Evolutionary conservation across 2,329 filamentous ascomycete genomes (phyloP).

Genomic region (Cadophora malorum): DNA sequence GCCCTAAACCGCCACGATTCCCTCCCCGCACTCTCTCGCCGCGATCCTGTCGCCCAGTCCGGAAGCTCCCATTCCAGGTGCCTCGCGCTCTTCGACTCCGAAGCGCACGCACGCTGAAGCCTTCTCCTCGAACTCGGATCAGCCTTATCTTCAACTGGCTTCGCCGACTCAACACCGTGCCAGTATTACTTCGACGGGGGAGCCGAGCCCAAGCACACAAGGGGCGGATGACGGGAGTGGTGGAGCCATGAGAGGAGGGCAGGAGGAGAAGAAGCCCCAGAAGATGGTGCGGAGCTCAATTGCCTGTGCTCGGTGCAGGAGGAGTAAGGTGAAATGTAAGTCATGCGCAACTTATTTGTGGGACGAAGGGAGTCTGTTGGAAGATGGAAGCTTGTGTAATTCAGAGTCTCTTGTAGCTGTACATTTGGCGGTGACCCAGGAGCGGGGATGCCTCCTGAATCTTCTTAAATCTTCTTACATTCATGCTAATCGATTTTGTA

Average conservation of each 20-base stretch:
- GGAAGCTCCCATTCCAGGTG: constrained; percentile 34
- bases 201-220: constrained; percentile 35
- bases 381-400: not conserved
- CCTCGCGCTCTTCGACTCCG: constrained; percentile 41
- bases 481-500: constrained; percentile 30
- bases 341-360: constrained; percentile 11
- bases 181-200: constrained; percentile 38
- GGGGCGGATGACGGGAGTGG: constrained; percentile 41
- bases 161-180: constrained; percentile 40
- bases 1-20: constrained; percentile 46
- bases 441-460: not conserved
- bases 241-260: constrained; percentile 44
- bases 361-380: not conserved
- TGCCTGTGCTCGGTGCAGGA: constrained; percentile 76
- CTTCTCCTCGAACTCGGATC: constrained; percentile 39
- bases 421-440: not conserved
- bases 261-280: constrained; percentile 51
- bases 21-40: constrained; percentile 46
- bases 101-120: constrained; percentile 46
- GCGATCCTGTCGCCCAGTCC: constrained; percentile 46
- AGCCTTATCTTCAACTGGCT: constrained; percentile 42
- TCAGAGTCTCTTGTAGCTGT: not conserved
- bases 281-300: constrained; percentile 77
- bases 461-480: not conserved
- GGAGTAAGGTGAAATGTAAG: constrained; percentile 87